Conservation (phyloP, 768 basidiomycete genomes). For the Boletus rubropictus region DNA sequence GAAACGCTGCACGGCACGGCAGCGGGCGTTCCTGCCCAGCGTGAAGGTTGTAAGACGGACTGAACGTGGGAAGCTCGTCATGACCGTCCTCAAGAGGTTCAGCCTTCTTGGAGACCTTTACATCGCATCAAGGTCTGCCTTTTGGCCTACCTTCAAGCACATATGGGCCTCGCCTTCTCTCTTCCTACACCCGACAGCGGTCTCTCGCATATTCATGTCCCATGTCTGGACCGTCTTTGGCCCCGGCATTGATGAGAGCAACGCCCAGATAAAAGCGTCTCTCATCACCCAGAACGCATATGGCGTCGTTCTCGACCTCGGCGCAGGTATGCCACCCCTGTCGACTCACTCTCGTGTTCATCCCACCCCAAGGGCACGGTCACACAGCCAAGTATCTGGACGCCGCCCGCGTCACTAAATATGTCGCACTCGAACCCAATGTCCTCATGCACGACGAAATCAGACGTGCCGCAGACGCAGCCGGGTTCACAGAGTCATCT, state of each 20-base stretch:
- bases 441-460: constrained; percentile 54
- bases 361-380: constrained; percentile 46
- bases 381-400: constrained; percentile 62
- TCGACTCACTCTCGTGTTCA: background rate
- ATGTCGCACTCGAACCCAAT: constrained; percentile 73
- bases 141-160: constrained; percentile 43
- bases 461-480: constrained; percentile 40
- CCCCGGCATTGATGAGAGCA: constrained; percentile 40
- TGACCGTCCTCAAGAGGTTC: constrained; percentile 24
- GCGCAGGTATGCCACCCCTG: constrained; percentile 44
- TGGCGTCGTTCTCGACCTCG: constrained; percentile 62
- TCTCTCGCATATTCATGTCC: constrained; percentile 55
- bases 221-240: constrained; percentile 53
- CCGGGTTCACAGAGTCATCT: constrained; percentile 48
- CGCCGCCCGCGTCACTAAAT: constrained; percentile 46
- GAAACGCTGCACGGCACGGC: too few relatives aligned
- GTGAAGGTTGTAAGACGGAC: too few relatives aligned
- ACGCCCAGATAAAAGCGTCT: constrained; percentile 35
- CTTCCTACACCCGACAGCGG: constrained; percentile 37
- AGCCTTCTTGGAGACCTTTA: constrained; percentile 40
- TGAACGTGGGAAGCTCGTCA: background rate
- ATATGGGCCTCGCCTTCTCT: constrained; percentile 39
- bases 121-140: constrained; percentile 32
- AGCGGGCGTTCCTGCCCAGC: background rate
- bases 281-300: constrained; percentile 51